Percentiles rank a stretch among this genome's conserved stretches.
Conservation (phyloP, 2,329 filamentous ascomycete species). For the Diplodia mutila region DNA sequence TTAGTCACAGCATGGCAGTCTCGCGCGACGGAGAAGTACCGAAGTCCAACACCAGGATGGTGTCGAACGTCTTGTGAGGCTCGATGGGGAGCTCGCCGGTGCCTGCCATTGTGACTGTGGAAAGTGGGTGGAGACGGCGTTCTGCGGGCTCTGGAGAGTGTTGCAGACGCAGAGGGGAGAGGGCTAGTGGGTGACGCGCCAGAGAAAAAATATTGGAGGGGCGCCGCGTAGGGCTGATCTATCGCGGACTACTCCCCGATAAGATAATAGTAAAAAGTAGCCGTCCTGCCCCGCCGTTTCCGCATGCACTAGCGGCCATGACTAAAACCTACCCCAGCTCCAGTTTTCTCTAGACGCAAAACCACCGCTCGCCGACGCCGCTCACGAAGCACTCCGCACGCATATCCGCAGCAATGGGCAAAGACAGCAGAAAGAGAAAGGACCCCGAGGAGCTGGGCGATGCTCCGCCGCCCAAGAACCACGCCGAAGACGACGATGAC, state of each 20-base stretch:
- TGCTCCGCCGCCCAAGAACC: constrained; percentile 36
- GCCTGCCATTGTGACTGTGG: constrained; percentile 39
- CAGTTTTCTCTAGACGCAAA: constrained; percentile 16
- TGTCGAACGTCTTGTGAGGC: constrained; percentile 61
- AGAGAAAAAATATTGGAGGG: constrained; percentile 16
- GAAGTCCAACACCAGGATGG: constrained; percentile 74
- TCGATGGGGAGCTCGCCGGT: constrained; percentile 48
- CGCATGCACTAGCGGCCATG: not conserved
- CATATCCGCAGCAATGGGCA: constrained; percentile 36
- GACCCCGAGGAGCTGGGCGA: constrained; percentile 41
- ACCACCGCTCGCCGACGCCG: not conserved
- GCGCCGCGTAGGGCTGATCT: constrained; percentile 20
- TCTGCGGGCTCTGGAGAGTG: constrained; percentile 21
- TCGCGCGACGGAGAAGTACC: constrained; percentile 35
- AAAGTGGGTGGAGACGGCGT: constrained; percentile 9
- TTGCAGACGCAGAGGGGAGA: constrained; percentile 26
- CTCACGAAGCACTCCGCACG: not conserved
- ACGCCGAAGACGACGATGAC: constrained; percentile 40
- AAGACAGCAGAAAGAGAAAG: constrained; percentile 38
- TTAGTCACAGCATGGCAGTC: constrained; percentile 22
- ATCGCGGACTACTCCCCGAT: constrained; percentile 7
- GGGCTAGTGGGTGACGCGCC: constrained; percentile 14
- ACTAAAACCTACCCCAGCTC: not conserved
- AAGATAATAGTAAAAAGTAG: constrained; percentile 1
- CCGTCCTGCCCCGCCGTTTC: not conserved